These are phyloP conservation scores for Anthoceros angustus DNA, from an alignment of 225 moss, liverwort and hornwort genomes.

Conservation along the genomic window DNA sequence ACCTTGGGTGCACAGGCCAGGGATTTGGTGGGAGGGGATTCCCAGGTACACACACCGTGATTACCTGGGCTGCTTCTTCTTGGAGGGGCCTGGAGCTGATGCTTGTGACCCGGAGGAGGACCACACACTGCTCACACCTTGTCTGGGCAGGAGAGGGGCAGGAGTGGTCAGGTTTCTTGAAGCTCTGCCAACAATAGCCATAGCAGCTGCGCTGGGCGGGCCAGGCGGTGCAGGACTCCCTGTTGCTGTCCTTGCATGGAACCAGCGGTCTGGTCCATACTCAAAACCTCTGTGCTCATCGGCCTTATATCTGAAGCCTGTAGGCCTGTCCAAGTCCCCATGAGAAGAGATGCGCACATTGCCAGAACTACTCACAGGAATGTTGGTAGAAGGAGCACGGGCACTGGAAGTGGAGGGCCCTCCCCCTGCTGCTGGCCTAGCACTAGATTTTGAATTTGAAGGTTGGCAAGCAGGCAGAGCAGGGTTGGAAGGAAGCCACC, in stretches of 20 bases:
- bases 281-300: neutral
- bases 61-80: neutral
- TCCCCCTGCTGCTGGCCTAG: neutral
- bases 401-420: neutral
- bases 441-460: constrained; percentile 4
- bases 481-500: constrained; percentile 1
- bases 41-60: neutral
- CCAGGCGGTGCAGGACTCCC: neutral
- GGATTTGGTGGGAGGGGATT: neutral
- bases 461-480: constrained; percentile 1
- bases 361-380: neutral
- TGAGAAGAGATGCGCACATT: neutral
- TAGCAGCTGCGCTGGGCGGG: neutral
- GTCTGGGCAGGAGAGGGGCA: neutral
- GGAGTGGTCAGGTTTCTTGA: neutral
- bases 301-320: neutral
- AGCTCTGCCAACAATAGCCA: neutral
- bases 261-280: constrained; percentile 1
- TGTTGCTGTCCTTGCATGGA: neutral
- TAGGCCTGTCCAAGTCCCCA: neutral
- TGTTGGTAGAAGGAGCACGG: neutral
- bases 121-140: neutral
- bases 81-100: neutral
- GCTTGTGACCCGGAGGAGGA: neutral
- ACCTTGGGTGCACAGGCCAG: neutral